A percentile compares a stretch with the other conserved stretches of the same genome.
These are phyloP conservation scores for Aspergillus sp. DNA, from an alignment of 2,329 filamentous ascomycete species.

Conservation along the genomic window DNA sequence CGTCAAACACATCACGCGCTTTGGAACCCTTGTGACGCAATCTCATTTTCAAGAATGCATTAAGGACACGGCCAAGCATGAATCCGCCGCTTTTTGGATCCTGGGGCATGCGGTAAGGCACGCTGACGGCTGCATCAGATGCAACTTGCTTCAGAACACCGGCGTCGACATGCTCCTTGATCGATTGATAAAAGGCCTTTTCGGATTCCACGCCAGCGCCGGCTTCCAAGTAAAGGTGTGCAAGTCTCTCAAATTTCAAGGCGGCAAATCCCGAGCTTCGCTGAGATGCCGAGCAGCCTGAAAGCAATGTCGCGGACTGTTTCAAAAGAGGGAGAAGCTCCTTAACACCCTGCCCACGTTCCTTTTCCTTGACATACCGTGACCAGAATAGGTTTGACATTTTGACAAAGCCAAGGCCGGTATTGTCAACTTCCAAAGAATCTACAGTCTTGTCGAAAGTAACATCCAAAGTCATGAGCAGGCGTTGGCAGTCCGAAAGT, in stretches of 20 bases:
- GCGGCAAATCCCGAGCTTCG: constrained; percentile 35
- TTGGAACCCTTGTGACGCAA: constrained; percentile 24
- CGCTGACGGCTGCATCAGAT: constrained; percentile 18
- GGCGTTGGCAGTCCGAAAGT: constrained; percentile 30
- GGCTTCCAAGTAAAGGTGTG: constrained; percentile 35
- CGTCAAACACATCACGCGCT: constrained; percentile 25
- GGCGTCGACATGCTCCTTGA: constrained; percentile 35
- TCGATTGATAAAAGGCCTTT: constrained; percentile 33
- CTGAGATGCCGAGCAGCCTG: constrained; percentile 27
- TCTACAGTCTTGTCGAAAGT: constrained; percentile 9
- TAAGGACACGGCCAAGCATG: constrained; percentile 33
- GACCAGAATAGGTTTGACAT: constrained; percentile 46
- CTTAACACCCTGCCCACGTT: constrained; percentile 25
- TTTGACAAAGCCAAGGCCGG: constrained; percentile 29
- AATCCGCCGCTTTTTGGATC: constrained; percentile 31
- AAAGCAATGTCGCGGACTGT: constrained; percentile 36
- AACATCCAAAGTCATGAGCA: constrained; percentile 26
- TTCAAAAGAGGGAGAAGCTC: constrained; percentile 36
- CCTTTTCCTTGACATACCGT: constrained; percentile 40
- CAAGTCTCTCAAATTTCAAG: constrained; percentile 42
- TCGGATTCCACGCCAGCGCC: constrained; percentile 30
- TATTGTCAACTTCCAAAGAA: constrained; percentile 12
- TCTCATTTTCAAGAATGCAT: constrained; percentile 31
- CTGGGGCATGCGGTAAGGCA: constrained; percentile 24
- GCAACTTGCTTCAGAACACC: constrained; percentile 30